Base-by-base conservation (phyloP, 2,329 filamentous ascomycete species). In the Calonectria crousiana region DNA sequence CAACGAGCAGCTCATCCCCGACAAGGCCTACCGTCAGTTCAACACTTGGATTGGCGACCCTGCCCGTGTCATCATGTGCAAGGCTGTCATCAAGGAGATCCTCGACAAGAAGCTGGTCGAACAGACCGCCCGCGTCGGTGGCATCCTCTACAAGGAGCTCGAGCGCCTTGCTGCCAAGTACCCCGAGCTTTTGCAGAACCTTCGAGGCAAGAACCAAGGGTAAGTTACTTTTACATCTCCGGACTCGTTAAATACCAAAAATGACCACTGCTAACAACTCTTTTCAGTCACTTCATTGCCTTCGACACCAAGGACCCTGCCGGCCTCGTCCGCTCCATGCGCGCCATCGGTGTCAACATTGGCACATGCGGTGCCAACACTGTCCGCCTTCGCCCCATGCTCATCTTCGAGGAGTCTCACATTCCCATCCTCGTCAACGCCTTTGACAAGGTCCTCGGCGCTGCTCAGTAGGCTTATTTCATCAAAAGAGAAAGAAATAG, bases 1-100 rank as follows among this genome's bases (percentile, higher is more conserved):
- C 53, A 93, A 95, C 87, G 88, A 90, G n/a, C 91, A 90, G 56
- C 88, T 96, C 66, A 88, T 93, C 66, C 94, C 94, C 30, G 95
- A 95, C 86, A 94, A 95, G 87, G 92, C 94, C 36, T 96, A 95
- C 87, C 91, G 94, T 76, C 94, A 96, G 86, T 96, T 96, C 87
- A 96, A 96, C 87, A 95, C 94, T 71, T 96, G 94, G 94, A 95
- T 96, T 89, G 94, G 94, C 79, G 94, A 96, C 85, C 94, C 94
- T 71, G 92, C 93, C 47, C 92, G 93, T 74, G 93, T 93, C 20
- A 87, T 96, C 78, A 89, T 96, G 79, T 95, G 95, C 91, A 92
- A 93, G 77, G 92, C 92, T 78, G 95, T 96, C 84, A 91, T 95
- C 82, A 86, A 93, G 73, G 94, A 96, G 85, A 93, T 96, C 74